Evolutionary conservation across 2,329 filamentous ascomycete genomes (phyloP), one percentile per base, ranked within the genome.

Genomic region (Neonectria faginata): DNA sequence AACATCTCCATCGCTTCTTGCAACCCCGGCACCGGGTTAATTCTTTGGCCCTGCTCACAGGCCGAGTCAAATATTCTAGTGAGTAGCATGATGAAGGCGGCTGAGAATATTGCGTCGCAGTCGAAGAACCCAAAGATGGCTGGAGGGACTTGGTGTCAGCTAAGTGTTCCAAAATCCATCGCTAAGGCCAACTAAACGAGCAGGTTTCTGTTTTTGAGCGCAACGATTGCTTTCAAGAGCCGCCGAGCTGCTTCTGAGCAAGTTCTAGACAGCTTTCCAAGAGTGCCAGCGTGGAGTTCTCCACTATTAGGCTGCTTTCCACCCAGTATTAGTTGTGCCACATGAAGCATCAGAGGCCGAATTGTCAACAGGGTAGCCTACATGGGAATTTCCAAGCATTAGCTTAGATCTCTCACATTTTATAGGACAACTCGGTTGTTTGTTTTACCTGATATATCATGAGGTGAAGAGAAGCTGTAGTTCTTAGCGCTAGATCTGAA

Each of bases 241-340:
- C 61, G 45, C 14, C 51, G 55, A 11, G 61, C 61, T 7, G 61
- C 61, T 31, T 64, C 61, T 5, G 56, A 60, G 20, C 57, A 64
- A 7, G 61, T 64, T 29, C 45, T 42, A 2, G n/a, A 64, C 10
- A 64, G 45, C 36, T 60, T 64, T 3, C 56, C 42, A 16, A 60
- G 39, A 2, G 61, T 41, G 7, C 44, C 39, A 10, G 18, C 11
- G 20, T 50, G 41, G 9, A 56, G 9, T 16, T 53, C 44, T 12
- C 31, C 56, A 5, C 12, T 14, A 20, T 47, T 20, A 4, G 51
- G 20, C 14, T 18, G 25, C 22, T 27, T n/a, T 7, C 61, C 51
- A 7, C 51, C 45, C 8, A 64, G 16, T 25, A 60, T 55, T 3
- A 44, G 36, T 25, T 64, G 52, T 9, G 56, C 48, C 18, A 60